These are phyloP conservation scores for Plasmodium gaboni DNA, from an alignment of 169 alveolate genomes.

Conservation along the genomic window DNA sequence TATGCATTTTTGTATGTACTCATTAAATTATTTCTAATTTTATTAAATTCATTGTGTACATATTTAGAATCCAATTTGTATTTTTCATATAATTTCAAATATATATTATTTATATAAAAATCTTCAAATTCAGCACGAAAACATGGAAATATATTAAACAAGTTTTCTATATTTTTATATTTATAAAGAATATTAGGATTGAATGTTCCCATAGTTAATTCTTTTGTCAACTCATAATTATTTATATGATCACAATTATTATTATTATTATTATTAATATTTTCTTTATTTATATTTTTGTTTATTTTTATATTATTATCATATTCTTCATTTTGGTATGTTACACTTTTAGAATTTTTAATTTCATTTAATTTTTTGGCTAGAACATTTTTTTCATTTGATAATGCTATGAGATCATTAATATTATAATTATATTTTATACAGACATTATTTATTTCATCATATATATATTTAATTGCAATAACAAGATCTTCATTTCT, in stretches of 20 bases:
- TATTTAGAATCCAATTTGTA: slow-evolving; percentile 13
- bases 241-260: not conserved
- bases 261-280: not conserved
- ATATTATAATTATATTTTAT: slow-evolving; percentile 38
- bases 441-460: slow-evolving; percentile 37
- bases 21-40: slow-evolving; percentile 16
- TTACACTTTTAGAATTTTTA: not conserved
- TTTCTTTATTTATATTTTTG: not conserved
- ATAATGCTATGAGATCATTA: slow-evolving; percentile 16
- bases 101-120: slow-evolving; percentile 39
- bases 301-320: not conserved
- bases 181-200: slow-evolving; percentile 12
- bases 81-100: slow-evolving; percentile 42
- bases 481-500: slow-evolving; percentile 37
- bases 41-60: slow-evolving; percentile 18
- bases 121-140: slow-evolving; percentile 29
- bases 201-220: slow-evolving; percentile 43
- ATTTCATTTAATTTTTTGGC: not conserved
- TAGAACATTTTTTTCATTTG: slow-evolving; percentile 7
- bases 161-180: slow-evolving; percentile 52
- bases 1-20: slow-evolving; percentile 21
- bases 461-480: slow-evolving; percentile 43
- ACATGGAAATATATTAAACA: slow-evolving; percentile 44
- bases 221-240: slow-evolving; percentile 14
- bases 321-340: not conserved